Evolutionary conservation across 1,139 yeast species (phyloP).

Genomic region (Petasospora rhodanensis): DNA sequence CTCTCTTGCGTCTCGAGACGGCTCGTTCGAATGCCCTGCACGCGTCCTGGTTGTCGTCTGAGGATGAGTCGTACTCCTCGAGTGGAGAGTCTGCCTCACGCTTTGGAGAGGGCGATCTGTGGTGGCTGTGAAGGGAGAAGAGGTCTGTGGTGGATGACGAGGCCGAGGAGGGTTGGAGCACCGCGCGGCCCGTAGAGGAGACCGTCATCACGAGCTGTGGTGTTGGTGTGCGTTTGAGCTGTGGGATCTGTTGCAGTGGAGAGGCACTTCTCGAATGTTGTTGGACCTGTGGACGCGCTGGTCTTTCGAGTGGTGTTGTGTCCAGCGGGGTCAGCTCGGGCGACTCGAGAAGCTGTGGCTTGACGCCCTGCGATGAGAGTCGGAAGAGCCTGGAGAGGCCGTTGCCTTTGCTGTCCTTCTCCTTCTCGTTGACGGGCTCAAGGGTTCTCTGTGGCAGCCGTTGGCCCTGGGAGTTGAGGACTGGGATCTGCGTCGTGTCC

Average conservation of each 20-base stretch:
- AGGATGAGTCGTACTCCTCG: slow-evolving; percentile 8
- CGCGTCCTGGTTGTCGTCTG: slow-evolving; percentile 20
- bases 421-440: too few relatives aligned
- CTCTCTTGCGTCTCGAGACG: slow-evolving; percentile 22
- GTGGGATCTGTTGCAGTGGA: slow-evolving; percentile 9
- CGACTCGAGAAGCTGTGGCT: slow-evolving; percentile 8
- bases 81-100: slow-evolving; percentile 11
- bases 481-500: too few relatives aligned
- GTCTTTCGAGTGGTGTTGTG: too few relatives aligned
- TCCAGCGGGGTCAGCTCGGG: slow-evolving; percentile 8
- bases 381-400: slow-evolving; percentile 17
- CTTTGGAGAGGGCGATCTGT: slow-evolving; percentile 16
- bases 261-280: slow-evolving; percentile 6
- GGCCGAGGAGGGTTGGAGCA: slow-evolving; percentile 23
- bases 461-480: too few relatives aligned
- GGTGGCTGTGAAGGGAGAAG: slow-evolving; percentile 11
- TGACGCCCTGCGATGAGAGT: slow-evolving; percentile 5
- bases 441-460: too few relatives aligned
- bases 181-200: slow-evolving; percentile 25
- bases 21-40: slow-evolving; percentile 23
- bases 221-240: slow-evolving; percentile 19
- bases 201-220: slow-evolving; percentile 23
- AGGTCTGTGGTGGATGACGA: slow-evolving; percentile 23
- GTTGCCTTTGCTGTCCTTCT: slow-evolving; percentile 6
- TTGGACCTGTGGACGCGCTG: slow-evolving; percentile 2